phyloP scores from a whole-genome alignment of 192 early-diverging fungal species.

The Dimargaris cristalligena region DNA sequence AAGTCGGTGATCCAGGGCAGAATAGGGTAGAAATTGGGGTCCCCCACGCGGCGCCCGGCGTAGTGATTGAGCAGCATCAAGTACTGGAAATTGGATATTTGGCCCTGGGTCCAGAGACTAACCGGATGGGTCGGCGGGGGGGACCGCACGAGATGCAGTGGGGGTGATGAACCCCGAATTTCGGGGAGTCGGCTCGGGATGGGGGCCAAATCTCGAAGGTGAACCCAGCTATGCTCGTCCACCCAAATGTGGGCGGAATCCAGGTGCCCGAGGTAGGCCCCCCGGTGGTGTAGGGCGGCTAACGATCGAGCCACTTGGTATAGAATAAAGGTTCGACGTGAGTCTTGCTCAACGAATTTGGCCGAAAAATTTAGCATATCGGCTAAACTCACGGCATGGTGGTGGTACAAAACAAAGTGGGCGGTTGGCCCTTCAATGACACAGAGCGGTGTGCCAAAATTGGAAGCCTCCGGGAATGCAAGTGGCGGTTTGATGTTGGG shows the following conservation, averaged over 20 bases:
- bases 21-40: slow-evolving; percentile 50
- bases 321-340: slow-evolving; percentile 23
- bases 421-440: not conserved
- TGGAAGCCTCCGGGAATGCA: not conserved
- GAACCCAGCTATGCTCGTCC: not conserved
- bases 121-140: slow-evolving; percentile 3
- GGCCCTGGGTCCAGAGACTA: not conserved
- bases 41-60: slow-evolving; percentile 36
- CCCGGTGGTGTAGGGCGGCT: slow-evolving; percentile 31
- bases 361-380: slow-evolving; percentile 1
- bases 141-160: not conserved
- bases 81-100: slow-evolving; percentile 9
- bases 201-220: not conserved
- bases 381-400: not conserved
- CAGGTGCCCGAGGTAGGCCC: slow-evolving; percentile 36
- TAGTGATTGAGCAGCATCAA: slow-evolving; percentile 8
- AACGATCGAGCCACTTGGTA: slow-evolving; percentile 37
- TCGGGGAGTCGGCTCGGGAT: not conserved
- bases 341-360: not conserved
- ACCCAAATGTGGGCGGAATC: slow-evolving; percentile 4
- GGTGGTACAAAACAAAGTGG: not conserved
- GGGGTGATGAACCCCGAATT: not conserved
- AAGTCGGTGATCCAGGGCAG: slow-evolving; percentile 57
- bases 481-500: not conserved
- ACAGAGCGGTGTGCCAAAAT: not conserved